Conservation (phyloP, 768 basidiomycete species). For the Suillus tomentosus region DNA sequence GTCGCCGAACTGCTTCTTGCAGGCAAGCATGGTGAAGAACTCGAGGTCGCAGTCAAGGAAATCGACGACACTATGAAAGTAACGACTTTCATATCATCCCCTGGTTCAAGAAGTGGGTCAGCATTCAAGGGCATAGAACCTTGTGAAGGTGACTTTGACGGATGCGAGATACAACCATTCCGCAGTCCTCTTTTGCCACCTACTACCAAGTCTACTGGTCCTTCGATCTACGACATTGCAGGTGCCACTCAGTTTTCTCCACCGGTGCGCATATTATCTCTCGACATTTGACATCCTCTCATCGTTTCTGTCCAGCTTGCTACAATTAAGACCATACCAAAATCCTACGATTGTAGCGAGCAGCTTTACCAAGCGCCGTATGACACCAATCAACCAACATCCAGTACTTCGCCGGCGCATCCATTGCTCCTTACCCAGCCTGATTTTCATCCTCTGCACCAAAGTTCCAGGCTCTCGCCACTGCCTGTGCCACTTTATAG, state of each 20-base stretch:
- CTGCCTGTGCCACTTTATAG: conserved; percentile 1
- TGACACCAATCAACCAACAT: neutral
- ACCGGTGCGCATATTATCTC: neutral
- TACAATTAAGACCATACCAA: neutral
- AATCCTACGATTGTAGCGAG: neutral
- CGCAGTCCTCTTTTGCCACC: conserved; percentile 35
- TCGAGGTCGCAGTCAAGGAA: conserved; percentile 45
- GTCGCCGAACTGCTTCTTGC: conserved; percentile 52
- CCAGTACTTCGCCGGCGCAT: neutral
- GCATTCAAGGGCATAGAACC: conserved; percentile 2
- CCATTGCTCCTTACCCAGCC: conserved; percentile 6
- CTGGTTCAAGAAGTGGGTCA: neutral
- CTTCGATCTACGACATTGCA: neutral
- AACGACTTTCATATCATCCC: conserved; percentile 8
- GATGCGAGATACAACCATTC: conserved; percentile 24
- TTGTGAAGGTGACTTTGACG: conserved; percentile 7
- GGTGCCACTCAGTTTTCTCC: neutral
- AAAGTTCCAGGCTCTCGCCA: neutral
- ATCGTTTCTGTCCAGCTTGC: neutral
- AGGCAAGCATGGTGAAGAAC: conserved; percentile 52
- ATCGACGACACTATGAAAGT: conserved; percentile 26
- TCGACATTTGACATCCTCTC: neutral
- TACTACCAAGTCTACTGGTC: neutral
- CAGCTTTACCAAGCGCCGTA: neutral
- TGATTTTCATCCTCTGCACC: neutral